Conservation (phyloP, 1,284 basidiomycete species). For the Malassezia yamatoensis region DNA sequence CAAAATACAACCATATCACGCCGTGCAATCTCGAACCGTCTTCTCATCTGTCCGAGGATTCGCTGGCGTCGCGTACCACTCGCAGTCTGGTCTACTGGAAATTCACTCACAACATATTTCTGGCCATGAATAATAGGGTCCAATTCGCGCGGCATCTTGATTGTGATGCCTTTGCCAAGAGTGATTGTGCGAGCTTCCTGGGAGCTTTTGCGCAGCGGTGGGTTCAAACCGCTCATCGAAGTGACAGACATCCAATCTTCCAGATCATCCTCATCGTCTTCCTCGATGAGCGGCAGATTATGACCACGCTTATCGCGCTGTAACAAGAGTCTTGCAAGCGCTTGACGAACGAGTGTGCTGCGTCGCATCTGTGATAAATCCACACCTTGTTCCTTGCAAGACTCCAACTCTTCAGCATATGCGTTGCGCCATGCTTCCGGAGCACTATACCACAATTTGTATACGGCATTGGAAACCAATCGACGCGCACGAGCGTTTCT, state of each 20-base stretch:
- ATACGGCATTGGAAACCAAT: constrained; percentile 39
- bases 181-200: constrained; percentile 23
- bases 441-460: constrained; percentile 39
- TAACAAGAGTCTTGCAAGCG: constrained; percentile 32
- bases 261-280: constrained; percentile 16
- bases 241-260: constrained; percentile 23
- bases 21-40: constrained; percentile 38
- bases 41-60: constrained; percentile 33
- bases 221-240: constrained; percentile 17
- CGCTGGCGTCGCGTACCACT: constrained; percentile 29
- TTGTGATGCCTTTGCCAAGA: constrained; percentile 29
- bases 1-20: constrained; percentile 42
- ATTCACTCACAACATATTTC: constrained; percentile 36
- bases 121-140: constrained; percentile 28
- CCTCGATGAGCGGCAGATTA: constrained; percentile 10
- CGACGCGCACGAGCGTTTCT: constrained; percentile 29
- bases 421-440: constrained; percentile 41
- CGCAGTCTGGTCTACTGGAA: constrained; percentile 36
- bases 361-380: constrained; percentile 21
- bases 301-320: constrained; percentile 33
- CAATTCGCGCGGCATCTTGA: constrained; percentile 35
- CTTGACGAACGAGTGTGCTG: constrained; percentile 27
- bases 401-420: constrained; percentile 10
- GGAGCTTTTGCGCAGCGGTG: constrained; percentile 7
- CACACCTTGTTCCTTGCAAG: constrained; percentile 14